Evolutionary conservation across 345 rosid species (phyloP), one percentile per base, ranked within the genome.

Genomic region (Microcos paniculata): DNA sequence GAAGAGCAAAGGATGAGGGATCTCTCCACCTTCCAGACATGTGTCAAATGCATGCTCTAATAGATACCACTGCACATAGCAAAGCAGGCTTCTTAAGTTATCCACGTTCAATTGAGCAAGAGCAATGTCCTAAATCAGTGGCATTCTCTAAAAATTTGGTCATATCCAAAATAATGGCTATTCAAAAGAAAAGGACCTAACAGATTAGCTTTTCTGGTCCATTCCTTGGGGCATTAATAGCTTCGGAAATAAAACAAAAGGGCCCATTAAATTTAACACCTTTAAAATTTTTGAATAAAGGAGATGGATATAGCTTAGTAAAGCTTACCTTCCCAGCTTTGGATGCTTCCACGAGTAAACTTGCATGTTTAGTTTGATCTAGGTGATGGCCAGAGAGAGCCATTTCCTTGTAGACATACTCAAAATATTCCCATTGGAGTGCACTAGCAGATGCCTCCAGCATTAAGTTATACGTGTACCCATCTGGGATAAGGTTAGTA

Each of bases 341-440:
- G 26, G 96, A 87, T 68, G 98, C 97, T 83, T 91, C 85, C 79
- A 93, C 82, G 21, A 95, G 90, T 79, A 88, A 77, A 53, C 77
- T 71, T 21, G 85, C 86, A 30, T 85, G 85, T 77, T 89, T 95
- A 66, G 81, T 83, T 84, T 91, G 98, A 84, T 91, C 90, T 5
- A 91, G 70, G 75, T 70, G 90, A 88, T 82, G 85, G 45, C 98
- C 93, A 43, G 88, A 84, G 58, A 93, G 88, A 62, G 78, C 67
- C 98, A 91, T 93, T 61, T 82, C 89, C 85, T 84, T 90, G 83
- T 95, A 95, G 62, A 93, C 91, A 78, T 84, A 84, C 80, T 95
- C 98, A 78, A 93, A 93, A 81, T 89, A 93, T 67, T 95, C 99
- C 99, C 98, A 93, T 53, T 90, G 94, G 61, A 85, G 93, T 18